A percentile compares a stretch with the other conserved stretches of the same genome.
Conservation (phyloP, 2,329 filamentous ascomycete species). For the Teratosphaeria destructans region DNA sequence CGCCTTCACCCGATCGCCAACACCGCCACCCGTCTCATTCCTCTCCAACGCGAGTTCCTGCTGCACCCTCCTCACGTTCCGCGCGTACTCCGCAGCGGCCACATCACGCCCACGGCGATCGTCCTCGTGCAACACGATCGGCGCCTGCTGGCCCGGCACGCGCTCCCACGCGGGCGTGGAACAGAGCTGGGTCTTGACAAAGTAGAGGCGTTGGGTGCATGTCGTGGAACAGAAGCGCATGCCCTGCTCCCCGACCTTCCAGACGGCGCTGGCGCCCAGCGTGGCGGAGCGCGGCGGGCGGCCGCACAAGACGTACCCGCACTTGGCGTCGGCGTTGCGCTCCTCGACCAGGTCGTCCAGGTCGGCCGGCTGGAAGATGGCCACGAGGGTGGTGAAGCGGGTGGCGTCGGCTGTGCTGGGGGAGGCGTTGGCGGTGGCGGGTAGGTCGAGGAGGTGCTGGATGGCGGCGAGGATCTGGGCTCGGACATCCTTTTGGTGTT, state of each 20-base stretch:
- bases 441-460: conserved; percentile 58
- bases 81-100: not conserved
- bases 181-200: conserved; percentile 77
- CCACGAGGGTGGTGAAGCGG: conserved; percentile 56
- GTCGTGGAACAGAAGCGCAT: conserved; percentile 79
- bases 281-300: conserved; percentile 41
- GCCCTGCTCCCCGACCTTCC: conserved; percentile 60
- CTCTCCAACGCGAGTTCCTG: conserved; percentile 34
- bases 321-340: conserved; percentile 71
- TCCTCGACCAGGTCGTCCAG: conserved; percentile 84
- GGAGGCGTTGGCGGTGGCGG: conserved; percentile 39
- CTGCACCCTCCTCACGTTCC: conserved; percentile 12
- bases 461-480: conserved; percentile 61
- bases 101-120: not conserved
- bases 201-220: conserved; percentile 71
- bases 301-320: conserved; percentile 75
- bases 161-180: conserved; percentile 81
- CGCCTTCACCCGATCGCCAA: conserved; percentile 11
- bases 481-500: conserved; percentile 72
- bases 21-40: conserved; percentile 26
- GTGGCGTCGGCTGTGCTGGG: conserved; percentile 48
- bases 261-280: conserved; percentile 46
- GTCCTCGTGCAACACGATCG: conserved; percentile 20
- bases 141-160: conserved; percentile 34
- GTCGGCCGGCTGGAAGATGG: conserved; percentile 73